Conservation (phyloP, 2,329 filamentous ascomycete genomes). For the Penicillium occitanis region DNA sequence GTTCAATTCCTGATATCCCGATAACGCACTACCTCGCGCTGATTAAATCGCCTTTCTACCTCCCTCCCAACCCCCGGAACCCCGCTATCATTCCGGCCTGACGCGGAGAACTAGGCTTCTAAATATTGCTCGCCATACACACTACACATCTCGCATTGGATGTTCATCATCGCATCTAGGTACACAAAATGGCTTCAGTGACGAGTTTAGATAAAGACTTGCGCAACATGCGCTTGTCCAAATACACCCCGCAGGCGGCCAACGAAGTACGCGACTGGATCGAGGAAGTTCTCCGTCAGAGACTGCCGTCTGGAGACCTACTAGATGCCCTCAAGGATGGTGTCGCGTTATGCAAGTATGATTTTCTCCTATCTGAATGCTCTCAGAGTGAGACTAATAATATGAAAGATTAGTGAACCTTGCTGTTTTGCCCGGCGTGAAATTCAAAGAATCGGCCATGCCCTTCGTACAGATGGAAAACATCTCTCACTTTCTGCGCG, state of each 20-base stretch:
- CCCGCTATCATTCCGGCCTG: slow-evolving; percentile 21
- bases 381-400: slow-evolving; percentile 11
- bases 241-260: slow-evolving; percentile 88
- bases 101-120: slow-evolving; percentile 17
- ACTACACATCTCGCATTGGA: not conserved
- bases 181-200: slow-evolving; percentile 79
- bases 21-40: not conserved
- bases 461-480: slow-evolving; percentile 99
- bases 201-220: slow-evolving; percentile 92
- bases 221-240: slow-evolving; percentile 85
- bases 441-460: slow-evolving; percentile 90
- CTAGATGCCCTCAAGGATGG: slow-evolving; percentile 87
- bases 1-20: not conserved
- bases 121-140: not conserved
- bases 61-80: not conserved
- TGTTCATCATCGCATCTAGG: not conserved
- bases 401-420: slow-evolving; percentile 75
- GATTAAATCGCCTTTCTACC: not conserved
- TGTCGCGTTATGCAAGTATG: slow-evolving; percentile 83
- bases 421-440: slow-evolving; percentile 72
- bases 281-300: slow-evolving; percentile 73
- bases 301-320: slow-evolving; percentile 70
- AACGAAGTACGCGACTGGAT: slow-evolving; percentile 86
- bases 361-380: not conserved
- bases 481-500: slow-evolving; percentile 90